phyloP scores from a whole-genome alignment of 139 green algal genomes.

The Pseudopediastrum boryanum region DNA sequence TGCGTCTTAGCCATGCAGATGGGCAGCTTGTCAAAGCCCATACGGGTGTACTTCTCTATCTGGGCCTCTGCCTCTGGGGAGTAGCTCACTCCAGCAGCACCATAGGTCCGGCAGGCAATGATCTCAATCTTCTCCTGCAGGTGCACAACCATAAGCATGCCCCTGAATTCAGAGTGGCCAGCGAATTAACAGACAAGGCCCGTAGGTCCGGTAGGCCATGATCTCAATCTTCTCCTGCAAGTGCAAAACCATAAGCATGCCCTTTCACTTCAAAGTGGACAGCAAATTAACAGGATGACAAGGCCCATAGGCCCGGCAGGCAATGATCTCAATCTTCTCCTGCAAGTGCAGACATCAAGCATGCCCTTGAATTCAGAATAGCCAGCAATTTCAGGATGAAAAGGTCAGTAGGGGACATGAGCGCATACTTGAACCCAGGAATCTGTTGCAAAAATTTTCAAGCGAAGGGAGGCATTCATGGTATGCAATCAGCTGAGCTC shows the following conservation, averaged over 20 bases:
- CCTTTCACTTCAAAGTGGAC: no score
- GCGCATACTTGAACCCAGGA: no score
- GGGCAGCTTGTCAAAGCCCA: constrained; percentile 91
- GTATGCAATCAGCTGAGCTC: no score
- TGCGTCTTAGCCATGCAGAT: constrained; percentile 99
- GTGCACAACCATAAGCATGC: constrained; percentile 24
- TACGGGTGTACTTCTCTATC: constrained; percentile 78
- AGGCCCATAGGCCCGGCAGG: constrained; percentile 88
- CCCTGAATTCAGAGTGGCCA: no score
- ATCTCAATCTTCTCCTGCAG: constrained; percentile 92
- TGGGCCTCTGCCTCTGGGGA: constrained; percentile 70
- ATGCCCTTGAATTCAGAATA: no score
- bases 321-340: constrained; percentile 96
- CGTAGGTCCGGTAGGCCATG: constrained; percentile 92
- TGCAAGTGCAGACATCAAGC: constrained; percentile 39
- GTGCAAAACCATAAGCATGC: constrained; percentile 25
- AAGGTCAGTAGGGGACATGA: constrained; percentile 93
- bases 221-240: constrained; percentile 91
- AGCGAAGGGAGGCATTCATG: no score
- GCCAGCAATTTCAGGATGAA: no score
- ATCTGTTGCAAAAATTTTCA: no score
- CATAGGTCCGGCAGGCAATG: constrained; percentile 92
- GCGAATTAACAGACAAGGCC: no score
- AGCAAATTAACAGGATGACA: no score
- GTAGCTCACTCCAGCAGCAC: constrained; percentile 85